A percentile compares a stretch with the other conserved stretches of the same genome.
Conservation (phyloP, 768 basidiomycete genomes). For the Suillus occidentalis region DNA sequence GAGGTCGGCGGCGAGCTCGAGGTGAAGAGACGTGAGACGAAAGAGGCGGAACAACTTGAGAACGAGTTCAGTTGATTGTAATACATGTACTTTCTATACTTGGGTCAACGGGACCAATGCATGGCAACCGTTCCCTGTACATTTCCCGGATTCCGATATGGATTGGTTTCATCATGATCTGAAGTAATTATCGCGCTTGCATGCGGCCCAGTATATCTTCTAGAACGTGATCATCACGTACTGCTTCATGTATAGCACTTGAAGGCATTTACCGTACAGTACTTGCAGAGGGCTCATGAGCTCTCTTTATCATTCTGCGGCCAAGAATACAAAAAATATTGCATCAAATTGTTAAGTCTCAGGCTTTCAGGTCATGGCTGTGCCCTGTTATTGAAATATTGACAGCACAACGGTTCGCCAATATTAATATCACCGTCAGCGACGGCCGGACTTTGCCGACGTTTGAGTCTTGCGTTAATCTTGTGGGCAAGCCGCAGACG, state of each 20-base stretch:
- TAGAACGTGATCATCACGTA: neutral
- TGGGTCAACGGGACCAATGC: neutral
- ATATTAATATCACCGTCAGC: neutral
- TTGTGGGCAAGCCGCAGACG: neutral
- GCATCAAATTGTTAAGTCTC: neutral
- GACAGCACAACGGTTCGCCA: neutral
- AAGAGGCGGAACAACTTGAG: neutral
- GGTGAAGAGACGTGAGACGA: neutral
- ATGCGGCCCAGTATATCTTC: too few relatives aligned
- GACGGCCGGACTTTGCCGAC: neutral
- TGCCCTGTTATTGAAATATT: neutral
- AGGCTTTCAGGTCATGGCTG: neutral
- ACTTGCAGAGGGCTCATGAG: neutral
- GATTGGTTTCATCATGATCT: neutral
- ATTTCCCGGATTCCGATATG: neutral
- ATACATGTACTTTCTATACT: neutral
- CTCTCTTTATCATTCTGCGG: neutral
- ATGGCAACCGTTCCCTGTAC: constrained; percentile 5
- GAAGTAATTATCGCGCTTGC: neutral
- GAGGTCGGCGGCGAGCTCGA: constrained; percentile 4
- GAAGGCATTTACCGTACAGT: neutral
- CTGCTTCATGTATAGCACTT: neutral
- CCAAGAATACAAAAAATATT: neutral
- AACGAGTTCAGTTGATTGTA: neutral
- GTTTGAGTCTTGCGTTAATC: neutral